These are phyloP conservation scores for Bipolaris sorokiniana DNA, from an alignment of 2,329 filamentous ascomycete genomes.

Conservation along the genomic window DNA sequence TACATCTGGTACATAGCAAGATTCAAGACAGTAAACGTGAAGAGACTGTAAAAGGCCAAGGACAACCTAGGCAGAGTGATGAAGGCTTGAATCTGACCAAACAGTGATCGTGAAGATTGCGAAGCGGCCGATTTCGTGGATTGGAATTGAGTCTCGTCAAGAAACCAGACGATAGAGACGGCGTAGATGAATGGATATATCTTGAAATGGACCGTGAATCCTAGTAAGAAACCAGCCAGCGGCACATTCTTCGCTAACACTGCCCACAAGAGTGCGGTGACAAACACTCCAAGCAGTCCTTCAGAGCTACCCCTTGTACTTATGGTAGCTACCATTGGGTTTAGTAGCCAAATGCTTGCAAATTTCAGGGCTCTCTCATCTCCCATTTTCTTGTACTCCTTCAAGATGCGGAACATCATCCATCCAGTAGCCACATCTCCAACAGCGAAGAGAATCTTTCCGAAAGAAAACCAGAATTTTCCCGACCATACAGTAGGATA, in stretches of 20 bases:
- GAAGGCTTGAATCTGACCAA: conserved; percentile 28
- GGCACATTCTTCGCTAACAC: conserved; percentile 67
- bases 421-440: conserved; percentile 86
- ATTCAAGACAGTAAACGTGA: conserved; percentile 77
- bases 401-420: conserved; percentile 68
- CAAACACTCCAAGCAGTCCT: conserved; percentile 83
- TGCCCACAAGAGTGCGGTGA: conserved; percentile 83
- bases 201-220: conserved; percentile 92
- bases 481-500: conserved; percentile 73
- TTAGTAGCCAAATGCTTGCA: conserved; percentile 89
- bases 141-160: conserved; percentile 62
- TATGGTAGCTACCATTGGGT: conserved; percentile 98
- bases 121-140: conserved; percentile 7
- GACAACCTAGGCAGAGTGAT: conserved; percentile 56
- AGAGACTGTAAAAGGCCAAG: conserved; percentile 68
- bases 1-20: conserved; percentile 76
- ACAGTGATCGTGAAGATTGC: conserved; percentile 27
- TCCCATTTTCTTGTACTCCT: conserved; percentile 43
- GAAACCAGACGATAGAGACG: conserved; percentile 78
- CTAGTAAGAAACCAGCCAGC: conserved; percentile 76
- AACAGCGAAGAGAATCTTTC: conserved; percentile 83
- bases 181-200: conserved; percentile 99
- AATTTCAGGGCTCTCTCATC: conserved; percentile 69
- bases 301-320: conserved; percentile 95
- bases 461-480: conserved; percentile 75